A percentile compares a stretch with the other conserved stretches of the same genome.
Evolutionary conservation across 208 protist species (phyloP).

Genomic region (Wallacemonas sp.): DNA sequence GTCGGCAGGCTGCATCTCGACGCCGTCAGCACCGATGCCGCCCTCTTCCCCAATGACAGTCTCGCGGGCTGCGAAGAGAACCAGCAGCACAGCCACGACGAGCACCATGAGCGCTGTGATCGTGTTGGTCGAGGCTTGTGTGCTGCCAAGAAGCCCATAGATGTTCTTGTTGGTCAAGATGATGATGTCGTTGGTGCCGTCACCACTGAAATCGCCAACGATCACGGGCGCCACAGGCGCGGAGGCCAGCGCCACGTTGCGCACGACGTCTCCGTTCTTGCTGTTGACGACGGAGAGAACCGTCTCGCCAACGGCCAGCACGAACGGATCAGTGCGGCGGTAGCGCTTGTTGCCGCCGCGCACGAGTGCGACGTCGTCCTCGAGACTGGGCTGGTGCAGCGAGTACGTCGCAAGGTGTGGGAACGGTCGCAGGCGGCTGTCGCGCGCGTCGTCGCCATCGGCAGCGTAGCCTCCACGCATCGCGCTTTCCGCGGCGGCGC

Average conservation of each 20-base stretch:
- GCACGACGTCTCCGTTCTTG: constrained; percentile 61
- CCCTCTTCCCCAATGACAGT: constrained; percentile 31
- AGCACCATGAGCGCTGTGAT: constrained; percentile 72
- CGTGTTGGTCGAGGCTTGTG: constrained; percentile 67
- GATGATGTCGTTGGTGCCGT: constrained; percentile 89
- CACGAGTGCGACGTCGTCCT: constrained; percentile 53
- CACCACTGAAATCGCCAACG: constrained; percentile 86
- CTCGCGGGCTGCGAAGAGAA: constrained; percentile 70
- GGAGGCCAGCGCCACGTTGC: constrained; percentile 46
- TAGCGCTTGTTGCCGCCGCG: constrained; percentile 46
- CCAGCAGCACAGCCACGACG: constrained; percentile 65
- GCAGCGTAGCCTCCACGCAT: neutral
- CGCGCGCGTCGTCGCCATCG: constrained; percentile 9
- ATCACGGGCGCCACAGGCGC: constrained; percentile 73
- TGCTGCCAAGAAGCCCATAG: constrained; percentile 68
- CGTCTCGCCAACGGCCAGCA: constrained; percentile 80
- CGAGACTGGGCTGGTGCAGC: constrained; percentile 44
- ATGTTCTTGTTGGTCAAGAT: constrained; percentile 59
- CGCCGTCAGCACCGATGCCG: constrained; percentile 27
- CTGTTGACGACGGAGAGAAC: constrained; percentile 61
- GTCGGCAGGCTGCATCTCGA: constrained; percentile 24
- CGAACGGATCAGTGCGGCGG: constrained; percentile 65
- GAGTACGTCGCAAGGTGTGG: constrained; percentile 78
- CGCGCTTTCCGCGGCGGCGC: constrained; percentile 30
- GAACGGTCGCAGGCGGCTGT: constrained; percentile 33